phyloP scores from a whole-genome alignment of 2,329 filamentous ascomycete genomes.

The Hypoxylon rubiginosum region DNA sequence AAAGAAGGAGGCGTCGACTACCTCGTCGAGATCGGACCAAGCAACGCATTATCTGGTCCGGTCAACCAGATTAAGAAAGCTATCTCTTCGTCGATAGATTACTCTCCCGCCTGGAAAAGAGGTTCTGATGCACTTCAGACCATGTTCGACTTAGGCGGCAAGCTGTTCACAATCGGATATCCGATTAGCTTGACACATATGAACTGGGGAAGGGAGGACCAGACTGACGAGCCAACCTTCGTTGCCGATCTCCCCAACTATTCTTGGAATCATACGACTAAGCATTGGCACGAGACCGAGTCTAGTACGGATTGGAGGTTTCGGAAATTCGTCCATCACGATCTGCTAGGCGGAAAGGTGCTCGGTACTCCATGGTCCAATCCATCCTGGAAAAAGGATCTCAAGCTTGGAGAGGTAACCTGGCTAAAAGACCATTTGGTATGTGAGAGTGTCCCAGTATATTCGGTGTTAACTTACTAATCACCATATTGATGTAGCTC shows the following conservation, averaged over 20 bases:
- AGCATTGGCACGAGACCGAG: conserved; percentile 32
- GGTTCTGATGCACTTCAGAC: conserved; percentile 15
- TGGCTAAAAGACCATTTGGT: conserved; percentile 61
- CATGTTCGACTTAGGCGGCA: conserved; percentile 30
- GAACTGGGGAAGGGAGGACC: conserved; percentile 23
- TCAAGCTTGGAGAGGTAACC: conserved; percentile 43
- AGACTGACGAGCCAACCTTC: conserved; percentile 3
- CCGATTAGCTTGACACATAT: conserved; percentile 16
- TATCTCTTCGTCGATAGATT: conserved; percentile 4
- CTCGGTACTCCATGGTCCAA: conserved; percentile 13
- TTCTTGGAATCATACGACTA: conserved; percentile 31
- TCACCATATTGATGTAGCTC: neutral
- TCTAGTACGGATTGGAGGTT: conserved; percentile 29
- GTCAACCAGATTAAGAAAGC: conserved; percentile 39
- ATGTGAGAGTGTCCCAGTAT: conserved; percentile 5
- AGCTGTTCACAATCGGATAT: conserved; percentile 27
- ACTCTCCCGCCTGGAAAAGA: conserved; percentile 27
- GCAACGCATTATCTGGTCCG: conserved; percentile 29
- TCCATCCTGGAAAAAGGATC: conserved; percentile 20
- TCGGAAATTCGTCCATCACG: conserved; percentile 20
- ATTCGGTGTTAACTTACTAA: neutral
- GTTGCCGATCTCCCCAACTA: conserved; percentile 41
- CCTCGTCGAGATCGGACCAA: conserved; percentile 42
- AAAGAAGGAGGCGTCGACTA: conserved; percentile 19
- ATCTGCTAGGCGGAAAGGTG: conserved; percentile 25